phyloP scores from a whole-genome alignment of 2,329 filamentous ascomycete species.

The Neonectria neomacrospora region DNA sequence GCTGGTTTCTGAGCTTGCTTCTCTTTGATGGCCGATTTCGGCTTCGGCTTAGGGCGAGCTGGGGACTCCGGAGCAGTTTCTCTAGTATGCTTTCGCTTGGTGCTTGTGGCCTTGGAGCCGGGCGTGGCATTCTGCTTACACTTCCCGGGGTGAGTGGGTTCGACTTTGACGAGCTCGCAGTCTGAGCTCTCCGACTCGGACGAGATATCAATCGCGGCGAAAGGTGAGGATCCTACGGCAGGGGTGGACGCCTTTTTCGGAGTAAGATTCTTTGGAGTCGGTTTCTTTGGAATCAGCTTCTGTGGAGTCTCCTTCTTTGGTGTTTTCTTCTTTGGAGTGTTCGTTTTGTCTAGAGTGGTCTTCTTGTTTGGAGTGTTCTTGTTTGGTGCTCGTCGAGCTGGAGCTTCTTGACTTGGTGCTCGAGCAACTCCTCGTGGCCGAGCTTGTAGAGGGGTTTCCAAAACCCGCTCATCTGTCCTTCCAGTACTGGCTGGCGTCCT shows the following conservation, averaged over 20 bases:
- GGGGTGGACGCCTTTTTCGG: constrained; percentile 9
- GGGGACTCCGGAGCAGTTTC: neutral
- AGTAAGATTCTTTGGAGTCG: neutral
- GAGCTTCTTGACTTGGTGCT: constrained; percentile 16
- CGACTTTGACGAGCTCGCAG: constrained; percentile 26
- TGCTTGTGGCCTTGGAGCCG: constrained; percentile 2
- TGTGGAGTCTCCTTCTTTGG: neutral
- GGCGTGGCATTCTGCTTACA: constrained; percentile 19
- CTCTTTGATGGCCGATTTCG: neutral
- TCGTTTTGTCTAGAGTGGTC: too few species aligned
- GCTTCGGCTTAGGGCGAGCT: constrained; percentile 1
- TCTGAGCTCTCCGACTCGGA: constrained; percentile 34
- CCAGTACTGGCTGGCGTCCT: neutral
- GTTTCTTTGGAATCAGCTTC: neutral
- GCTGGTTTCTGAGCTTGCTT: neutral
- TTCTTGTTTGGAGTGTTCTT: constrained; percentile 5
- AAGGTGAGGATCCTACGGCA: constrained; percentile 28
- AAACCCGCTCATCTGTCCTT: neutral
- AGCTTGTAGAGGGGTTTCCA: constrained; percentile 14
- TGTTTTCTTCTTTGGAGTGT: constrained; percentile 5
- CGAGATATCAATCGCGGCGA: constrained; percentile 34
- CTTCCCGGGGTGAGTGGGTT: constrained; percentile 24
- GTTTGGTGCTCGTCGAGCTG: neutral
- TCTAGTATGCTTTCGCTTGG: constrained; percentile 25
- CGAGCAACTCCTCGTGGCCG: neutral